These are phyloP conservation scores for Russula sp. DNA, from an alignment of 768 basidiomycete species.

Conservation along the genomic window DNA sequence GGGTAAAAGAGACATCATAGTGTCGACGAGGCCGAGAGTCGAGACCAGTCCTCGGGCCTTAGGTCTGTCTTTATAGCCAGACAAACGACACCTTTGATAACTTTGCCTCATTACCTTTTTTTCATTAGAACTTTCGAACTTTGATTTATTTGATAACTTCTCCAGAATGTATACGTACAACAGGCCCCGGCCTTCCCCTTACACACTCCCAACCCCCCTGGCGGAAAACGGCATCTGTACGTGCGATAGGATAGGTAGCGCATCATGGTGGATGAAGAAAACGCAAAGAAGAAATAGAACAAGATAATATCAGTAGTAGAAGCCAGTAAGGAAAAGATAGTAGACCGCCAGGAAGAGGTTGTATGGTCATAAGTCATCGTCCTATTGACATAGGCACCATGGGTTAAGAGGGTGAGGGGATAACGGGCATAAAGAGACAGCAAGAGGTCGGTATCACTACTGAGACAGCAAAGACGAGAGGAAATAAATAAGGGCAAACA, in stretches of 20 bases:
- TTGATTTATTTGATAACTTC: constrained; percentile 12
- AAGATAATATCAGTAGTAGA: constrained; percentile 17
- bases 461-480: constrained; percentile 22
- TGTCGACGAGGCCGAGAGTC: constrained; percentile 1
- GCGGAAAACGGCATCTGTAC: constrained; percentile 15
- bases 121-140: constrained; percentile 11
- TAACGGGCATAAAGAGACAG: not conserved
- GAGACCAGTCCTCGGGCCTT: too few species aligned
- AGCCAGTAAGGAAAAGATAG: constrained; percentile 8
- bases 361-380: constrained; percentile 18
- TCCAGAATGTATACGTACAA: constrained; percentile 17
- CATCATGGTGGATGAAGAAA: constrained; percentile 10
- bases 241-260: constrained; percentile 19
- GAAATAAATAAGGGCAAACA: constrained; percentile 17
- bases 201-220: not conserved
- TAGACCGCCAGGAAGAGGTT: not conserved
- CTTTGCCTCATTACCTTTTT: not conserved
- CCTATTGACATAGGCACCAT: constrained; percentile 13
- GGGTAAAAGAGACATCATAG: too few species aligned
- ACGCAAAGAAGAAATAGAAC: constrained; percentile 5
- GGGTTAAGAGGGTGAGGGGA: not conserved
- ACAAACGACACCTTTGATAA: not conserved
- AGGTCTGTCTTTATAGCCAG: not conserved
- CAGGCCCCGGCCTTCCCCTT: constrained; percentile 4
- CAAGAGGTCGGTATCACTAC: constrained; percentile 24